Evolutionary conservation across 1,139 yeast species (phyloP).

Genomic region (Suhomyces bribrorum): DNA sequence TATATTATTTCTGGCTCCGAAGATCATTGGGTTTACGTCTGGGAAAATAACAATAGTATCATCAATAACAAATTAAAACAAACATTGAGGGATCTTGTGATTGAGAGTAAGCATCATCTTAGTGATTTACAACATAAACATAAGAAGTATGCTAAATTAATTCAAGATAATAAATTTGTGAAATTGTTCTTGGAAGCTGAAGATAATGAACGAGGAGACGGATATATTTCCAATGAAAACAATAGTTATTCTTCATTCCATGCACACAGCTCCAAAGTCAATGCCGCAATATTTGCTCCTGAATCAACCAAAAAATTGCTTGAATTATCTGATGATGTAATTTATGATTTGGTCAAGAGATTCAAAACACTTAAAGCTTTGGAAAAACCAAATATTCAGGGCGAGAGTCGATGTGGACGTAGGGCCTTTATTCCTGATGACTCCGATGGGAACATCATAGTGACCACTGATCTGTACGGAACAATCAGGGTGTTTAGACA

Average conservation of each 20-base stretch:
- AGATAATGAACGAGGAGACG: conserved; percentile 16
- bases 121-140: conserved; percentile 35
- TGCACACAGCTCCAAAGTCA: conserved; percentile 73
- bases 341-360: conserved; percentile 58
- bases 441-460: conserved; percentile 51
- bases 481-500: conserved; percentile 75
- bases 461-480: conserved; percentile 78
- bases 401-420: conserved; percentile 1
- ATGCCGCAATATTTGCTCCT: conserved; percentile 81
- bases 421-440: conserved; percentile 1
- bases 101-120: conserved; percentile 39
- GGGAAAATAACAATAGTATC: conserved; percentile 54
- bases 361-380: conserved; percentile 15
- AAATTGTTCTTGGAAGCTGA: conserved; percentile 29
- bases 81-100: conserved; percentile 36
- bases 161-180: conserved; percentile 37
- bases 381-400: neutral
- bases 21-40: conserved; percentile 70
- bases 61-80: conserved; percentile 40
- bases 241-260: conserved; percentile 67
- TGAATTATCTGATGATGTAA: conserved; percentile 74
- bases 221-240: conserved; percentile 48
- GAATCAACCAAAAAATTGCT: conserved; percentile 62
- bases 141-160: conserved; percentile 31
- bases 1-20: conserved; percentile 63